Percentiles rank a stretch among this genome's conserved stretches.
Evolutionary conservation across 495 filamentous ascomycete genomes (phyloP).

Genomic region (Sabuloglossum arenarium): DNA sequence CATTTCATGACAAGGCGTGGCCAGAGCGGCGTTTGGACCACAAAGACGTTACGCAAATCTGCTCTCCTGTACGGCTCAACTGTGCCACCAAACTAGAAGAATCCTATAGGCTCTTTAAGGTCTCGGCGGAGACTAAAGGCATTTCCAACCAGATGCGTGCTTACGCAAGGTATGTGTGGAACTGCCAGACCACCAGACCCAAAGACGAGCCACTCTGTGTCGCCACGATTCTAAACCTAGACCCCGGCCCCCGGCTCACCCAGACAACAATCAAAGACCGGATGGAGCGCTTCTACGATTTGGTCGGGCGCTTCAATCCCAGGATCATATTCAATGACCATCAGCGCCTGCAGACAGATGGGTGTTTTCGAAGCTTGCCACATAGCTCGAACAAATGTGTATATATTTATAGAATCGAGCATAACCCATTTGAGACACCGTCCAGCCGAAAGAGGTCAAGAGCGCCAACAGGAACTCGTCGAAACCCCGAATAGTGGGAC

Average conservation of each 20-base stretch:
- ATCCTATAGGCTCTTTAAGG: not conserved
- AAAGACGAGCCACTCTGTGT: not conserved
- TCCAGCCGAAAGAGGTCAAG: too few species aligned
- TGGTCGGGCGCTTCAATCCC: not conserved
- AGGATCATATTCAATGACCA: not conserved
- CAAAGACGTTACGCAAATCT: not conserved
- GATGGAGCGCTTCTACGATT: not conserved
- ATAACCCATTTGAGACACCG: too few species aligned
- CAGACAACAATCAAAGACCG: not conserved
- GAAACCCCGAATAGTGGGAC: too few species aligned
- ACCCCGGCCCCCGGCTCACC: not conserved
- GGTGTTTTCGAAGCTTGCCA: too few species aligned
- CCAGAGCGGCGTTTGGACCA: not conserved
- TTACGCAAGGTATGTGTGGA: not conserved
- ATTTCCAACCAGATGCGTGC: not conserved
- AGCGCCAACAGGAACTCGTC: too few species aligned
- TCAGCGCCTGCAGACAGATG: not conserved
- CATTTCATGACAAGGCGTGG: not conserved
- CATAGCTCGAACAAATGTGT: too few species aligned
- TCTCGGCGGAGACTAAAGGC: not conserved
- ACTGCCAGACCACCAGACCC: not conserved
- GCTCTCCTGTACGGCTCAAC: not conserved
- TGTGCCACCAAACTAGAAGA: not conserved
- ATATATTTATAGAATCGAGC: too few species aligned
- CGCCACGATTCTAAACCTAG: not conserved